A percentile compares a stretch with the other conserved stretches of the same genome.
These are phyloP conservation scores for Effrenium voratum DNA, from an alignment of 73 alveolate genomes.

Conservation along the genomic window DNA sequence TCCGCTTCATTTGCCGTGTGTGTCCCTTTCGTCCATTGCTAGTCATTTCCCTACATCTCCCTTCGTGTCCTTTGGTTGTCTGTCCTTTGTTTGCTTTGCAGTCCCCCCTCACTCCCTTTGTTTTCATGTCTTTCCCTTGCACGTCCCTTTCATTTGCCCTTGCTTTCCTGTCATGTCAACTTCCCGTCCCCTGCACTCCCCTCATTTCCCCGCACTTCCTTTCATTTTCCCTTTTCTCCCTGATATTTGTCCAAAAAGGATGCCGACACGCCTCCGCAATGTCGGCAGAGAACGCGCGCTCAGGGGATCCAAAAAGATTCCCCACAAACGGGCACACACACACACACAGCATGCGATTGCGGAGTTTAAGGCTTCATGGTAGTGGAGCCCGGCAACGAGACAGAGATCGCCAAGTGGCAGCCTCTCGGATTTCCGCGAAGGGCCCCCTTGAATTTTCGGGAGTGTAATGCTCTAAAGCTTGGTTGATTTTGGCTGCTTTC, in stretches of 20 bases:
- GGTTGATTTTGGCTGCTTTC: too few relatives aligned
- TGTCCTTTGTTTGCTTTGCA: neutral
- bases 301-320: neutral
- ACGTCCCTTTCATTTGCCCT: neutral
- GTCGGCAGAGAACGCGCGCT: neutral
- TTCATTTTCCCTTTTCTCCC: neutral
- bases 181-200: neutral
- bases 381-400: slow-evolving; percentile 41
- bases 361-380: slow-evolving; percentile 38
- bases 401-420: neutral
- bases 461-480: too few relatives aligned
- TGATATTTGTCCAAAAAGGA: neutral
- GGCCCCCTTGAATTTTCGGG: too few relatives aligned
- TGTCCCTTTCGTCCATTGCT: too few relatives aligned
- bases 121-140: neutral
- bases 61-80: too few relatives aligned
- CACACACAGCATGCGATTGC: neutral
- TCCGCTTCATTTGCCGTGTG: too few relatives aligned
- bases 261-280: neutral
- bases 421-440: neutral
- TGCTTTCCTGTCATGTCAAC: neutral
- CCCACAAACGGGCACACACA: neutral
- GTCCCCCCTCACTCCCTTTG: neutral
- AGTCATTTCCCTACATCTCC: too few relatives aligned
- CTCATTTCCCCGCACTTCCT: neutral